Base-by-base conservation (phyloP, 2,329 filamentous ascomycete genomes). In the Colletotrichum lentis region DNA sequence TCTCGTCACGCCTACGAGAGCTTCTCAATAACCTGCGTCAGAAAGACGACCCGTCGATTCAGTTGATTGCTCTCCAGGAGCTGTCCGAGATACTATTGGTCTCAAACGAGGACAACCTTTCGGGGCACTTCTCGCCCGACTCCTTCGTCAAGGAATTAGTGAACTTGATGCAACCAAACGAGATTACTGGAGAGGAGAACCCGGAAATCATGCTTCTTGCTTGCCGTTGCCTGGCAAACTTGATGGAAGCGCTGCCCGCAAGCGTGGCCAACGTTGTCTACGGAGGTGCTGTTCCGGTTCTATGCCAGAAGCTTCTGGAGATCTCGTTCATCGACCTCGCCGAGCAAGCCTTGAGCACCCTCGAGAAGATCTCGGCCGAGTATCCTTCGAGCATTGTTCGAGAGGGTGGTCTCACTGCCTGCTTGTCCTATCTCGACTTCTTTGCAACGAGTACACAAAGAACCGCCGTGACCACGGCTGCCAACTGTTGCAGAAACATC, bases 251-350 rank as follows among this genome's bases (percentile, higher is more conserved):
- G 31, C 83, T 99, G 37, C 94, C 96, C 22, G 90, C 93, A 41
- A 95, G 95, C 65, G 96, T 96, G 56, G 92, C 94, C 14, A 97
- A 97, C 76, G 94, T 99, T 16, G 96, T 98, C 4, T 98, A 98
- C 76, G 95, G 94, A n/a, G 93, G 94, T 57, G 96, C 96, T 41
- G 96, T 99, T 5, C 94, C 96, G 2, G 90, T 99, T 14, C 83
- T 99, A 31, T 98, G 96, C 80, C 92, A 95, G 76, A 99, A 98
- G 80, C 84, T 99, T 37, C 84, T 98, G 69, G 94, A 98, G 79
- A 98, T 98, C 53, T 91, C 95, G 70, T 99, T 95, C 78, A 99
- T 99, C 77, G 96, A 99, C 78, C 84, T 99, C 62, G 96, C 96
- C 44, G 96, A 99, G 80, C 96, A 99, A 81, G 94, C 96, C 66